A percentile compares a stretch with the other conserved stretches of the same genome.
phyloP scores from a whole-genome alignment of 2,329 filamentous ascomycete genomes.

The Hypoxylon sp. region DNA sequence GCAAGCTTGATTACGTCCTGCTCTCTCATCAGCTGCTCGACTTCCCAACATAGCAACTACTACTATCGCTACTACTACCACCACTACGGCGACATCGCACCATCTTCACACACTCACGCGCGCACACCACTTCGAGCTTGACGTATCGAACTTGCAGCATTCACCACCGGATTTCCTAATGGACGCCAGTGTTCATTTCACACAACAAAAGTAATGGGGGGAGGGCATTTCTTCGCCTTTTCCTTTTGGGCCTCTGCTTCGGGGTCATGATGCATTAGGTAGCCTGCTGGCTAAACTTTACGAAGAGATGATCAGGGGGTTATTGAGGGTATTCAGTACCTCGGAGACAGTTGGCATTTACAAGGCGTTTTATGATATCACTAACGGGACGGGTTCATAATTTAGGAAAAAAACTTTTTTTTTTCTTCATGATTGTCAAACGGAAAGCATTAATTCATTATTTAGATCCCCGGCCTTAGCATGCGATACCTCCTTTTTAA shows the following conservation, averaged over 20 bases:
- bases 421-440: slow-evolving; percentile 21
- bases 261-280: slow-evolving; percentile 40
- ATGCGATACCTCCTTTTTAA: slow-evolving; percentile 33
- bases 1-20: slow-evolving; percentile 20
- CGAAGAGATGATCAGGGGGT: slow-evolving; percentile 44
- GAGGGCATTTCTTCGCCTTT: slow-evolving; percentile 6
- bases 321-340: slow-evolving; percentile 41
- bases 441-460: slow-evolving; percentile 9
- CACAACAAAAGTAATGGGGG: not conserved
- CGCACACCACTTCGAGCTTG: slow-evolving; percentile 21
- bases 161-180: slow-evolving; percentile 31
- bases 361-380: slow-evolving; percentile 45
- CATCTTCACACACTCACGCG: slow-evolving; percentile 4
- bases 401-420: slow-evolving; percentile 28
- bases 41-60: not conserved
- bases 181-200: slow-evolving; percentile 18
- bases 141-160: slow-evolving; percentile 31
- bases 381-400: slow-evolving; percentile 33
- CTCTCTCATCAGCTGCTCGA: slow-evolving; percentile 18
- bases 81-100: slow-evolving; percentile 9
- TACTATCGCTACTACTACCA: not conserved
- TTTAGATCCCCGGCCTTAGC: slow-evolving; percentile 18
- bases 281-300: slow-evolving; percentile 43
- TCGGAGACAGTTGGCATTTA: slow-evolving; percentile 46
- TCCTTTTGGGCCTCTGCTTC: slow-evolving; percentile 38